Conservation (phyloP, 805 yeast genomes). For the Priceomyces carsonii region DNA sequence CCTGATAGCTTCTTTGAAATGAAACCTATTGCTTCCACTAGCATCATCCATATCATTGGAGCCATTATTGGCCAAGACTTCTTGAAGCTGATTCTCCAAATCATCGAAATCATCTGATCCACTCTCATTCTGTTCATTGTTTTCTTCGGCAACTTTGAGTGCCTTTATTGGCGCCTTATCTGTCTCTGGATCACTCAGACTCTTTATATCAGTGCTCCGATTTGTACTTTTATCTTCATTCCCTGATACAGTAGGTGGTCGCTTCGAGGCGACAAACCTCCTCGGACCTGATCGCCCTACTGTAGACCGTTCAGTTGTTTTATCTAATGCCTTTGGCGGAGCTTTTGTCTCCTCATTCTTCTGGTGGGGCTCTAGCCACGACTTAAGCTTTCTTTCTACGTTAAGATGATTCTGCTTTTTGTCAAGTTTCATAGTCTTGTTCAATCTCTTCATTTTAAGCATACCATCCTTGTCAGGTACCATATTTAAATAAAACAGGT, state of each 20-base stretch:
- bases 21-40: constrained; percentile 29
- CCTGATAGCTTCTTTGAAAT: constrained; percentile 11
- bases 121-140: constrained; percentile 5
- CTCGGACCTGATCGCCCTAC: constrained; percentile 16
- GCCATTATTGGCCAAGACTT: constrained; percentile 34
- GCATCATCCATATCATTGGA: constrained; percentile 23
- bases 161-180: background rate
- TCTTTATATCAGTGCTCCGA: background rate
- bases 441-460: constrained; percentile 27
- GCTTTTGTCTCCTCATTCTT: constrained; percentile 8
- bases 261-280: constrained; percentile 22
- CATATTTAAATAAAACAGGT: constrained; percentile 31
- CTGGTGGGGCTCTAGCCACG: constrained; percentile 19
- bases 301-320: no score
- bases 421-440: constrained; percentile 34
- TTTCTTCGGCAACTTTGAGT: background rate
- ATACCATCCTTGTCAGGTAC: constrained; percentile 13
- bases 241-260: constrained; percentile 5
- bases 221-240: background rate
- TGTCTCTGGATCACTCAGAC: background rate
- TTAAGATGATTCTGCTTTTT: constrained; percentile 37
- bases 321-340: background rate
- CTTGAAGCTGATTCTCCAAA: constrained; percentile 43
- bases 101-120: constrained; percentile 40
- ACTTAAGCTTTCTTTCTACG: constrained; percentile 22